Percentiles rank a stretch among this genome's conserved stretches.
Evolutionary conservation across 257 asterid species (phyloP).

Genomic region (Striga asiatica): DNA sequence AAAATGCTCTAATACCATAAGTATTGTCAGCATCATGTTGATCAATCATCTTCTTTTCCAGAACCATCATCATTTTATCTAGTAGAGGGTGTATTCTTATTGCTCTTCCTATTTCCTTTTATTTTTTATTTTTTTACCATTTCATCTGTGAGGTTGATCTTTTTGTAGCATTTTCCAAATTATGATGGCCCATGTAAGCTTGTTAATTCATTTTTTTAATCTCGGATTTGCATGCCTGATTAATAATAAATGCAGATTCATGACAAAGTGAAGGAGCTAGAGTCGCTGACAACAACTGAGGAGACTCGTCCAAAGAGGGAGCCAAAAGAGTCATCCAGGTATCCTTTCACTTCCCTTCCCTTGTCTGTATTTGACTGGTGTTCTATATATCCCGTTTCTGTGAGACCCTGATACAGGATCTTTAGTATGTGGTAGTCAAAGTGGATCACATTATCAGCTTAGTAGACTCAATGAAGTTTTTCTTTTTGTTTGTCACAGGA

Average conservation of each 20-base stretch:
- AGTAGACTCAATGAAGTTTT: slow-evolving; percentile 10
- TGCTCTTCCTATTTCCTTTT: too few species aligned
- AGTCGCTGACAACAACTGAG: slow-evolving; percentile 28
- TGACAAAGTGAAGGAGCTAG: slow-evolving; percentile 55
- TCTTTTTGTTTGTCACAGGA: slow-evolving; percentile 32
- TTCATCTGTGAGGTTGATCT: slow-evolving; percentile 5
- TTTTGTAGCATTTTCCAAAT: slow-evolving; percentile 14
- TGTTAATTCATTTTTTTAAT: neutral
- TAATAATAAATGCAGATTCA: slow-evolving; percentile 39
- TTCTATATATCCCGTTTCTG: too few species aligned
- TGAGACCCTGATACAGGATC: too few species aligned
- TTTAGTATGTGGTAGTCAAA: too few species aligned
- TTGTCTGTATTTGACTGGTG: too few species aligned
- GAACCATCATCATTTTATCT: neutral
- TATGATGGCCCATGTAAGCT: neutral
- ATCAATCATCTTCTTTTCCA: neutral
- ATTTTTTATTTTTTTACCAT: slow-evolving; percentile 7
- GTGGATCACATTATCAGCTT: too few species aligned
- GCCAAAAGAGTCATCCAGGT: slow-evolving; percentile 42
- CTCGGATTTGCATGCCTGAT: slow-evolving; percentile 15
- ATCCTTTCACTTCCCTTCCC: slow-evolving; percentile 25
- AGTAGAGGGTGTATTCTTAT: too few species aligned
- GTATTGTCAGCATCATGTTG: neutral
- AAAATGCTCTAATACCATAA: neutral
- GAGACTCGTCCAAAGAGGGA: slow-evolving; percentile 32